phyloP scores from a whole-genome alignment of 1,284 basidiomycete species.

The Exobasidium cylindrosporum region DNA sequence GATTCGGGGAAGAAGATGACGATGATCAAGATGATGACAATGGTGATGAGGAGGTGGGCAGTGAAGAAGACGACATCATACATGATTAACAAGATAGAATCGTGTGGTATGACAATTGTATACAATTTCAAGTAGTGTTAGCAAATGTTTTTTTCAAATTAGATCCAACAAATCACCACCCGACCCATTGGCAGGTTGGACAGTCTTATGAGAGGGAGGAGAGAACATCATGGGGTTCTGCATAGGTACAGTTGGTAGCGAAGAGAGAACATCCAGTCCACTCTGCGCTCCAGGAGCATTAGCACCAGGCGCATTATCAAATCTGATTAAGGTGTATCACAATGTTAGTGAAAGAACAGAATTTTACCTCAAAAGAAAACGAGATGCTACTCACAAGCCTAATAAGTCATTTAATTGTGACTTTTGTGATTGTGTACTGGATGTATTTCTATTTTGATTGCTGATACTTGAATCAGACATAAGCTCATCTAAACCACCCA shows the following conservation, averaged over 20 bases:
- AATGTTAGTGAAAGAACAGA: too few relatives aligned
- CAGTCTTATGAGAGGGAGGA: neutral
- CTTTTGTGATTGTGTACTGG: conserved; percentile 9
- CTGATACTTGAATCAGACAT: conserved; percentile 22
- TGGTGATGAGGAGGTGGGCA: neutral
- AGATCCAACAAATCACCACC: conserved; percentile 16
- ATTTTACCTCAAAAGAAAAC: too few relatives aligned
- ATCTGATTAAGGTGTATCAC: conserved; percentile 10
- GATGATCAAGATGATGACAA: neutral
- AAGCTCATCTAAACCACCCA: conserved; percentile 44
- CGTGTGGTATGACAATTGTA: neutral
- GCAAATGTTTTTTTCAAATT: conserved; percentile 2
- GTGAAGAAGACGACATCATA: neutral
- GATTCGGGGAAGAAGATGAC: neutral
- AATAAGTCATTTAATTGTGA: conserved; percentile 42
- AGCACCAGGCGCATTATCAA: conserved; percentile 40
- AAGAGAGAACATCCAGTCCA: conserved; percentile 34
- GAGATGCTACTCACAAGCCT: conserved; percentile 27
- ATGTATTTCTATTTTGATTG: neutral
- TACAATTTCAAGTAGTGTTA: neutral
- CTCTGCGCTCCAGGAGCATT: conserved; percentile 35
- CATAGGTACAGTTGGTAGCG: conserved; percentile 18
- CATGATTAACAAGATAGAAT: too few relatives aligned
- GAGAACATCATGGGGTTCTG: neutral
- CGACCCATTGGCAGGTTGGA: conserved; percentile 2